These are phyloP conservation scores for Nephromyces sp. DNA, from an alignment of 169 alveolate genomes.

Conservation along the genomic window DNA sequence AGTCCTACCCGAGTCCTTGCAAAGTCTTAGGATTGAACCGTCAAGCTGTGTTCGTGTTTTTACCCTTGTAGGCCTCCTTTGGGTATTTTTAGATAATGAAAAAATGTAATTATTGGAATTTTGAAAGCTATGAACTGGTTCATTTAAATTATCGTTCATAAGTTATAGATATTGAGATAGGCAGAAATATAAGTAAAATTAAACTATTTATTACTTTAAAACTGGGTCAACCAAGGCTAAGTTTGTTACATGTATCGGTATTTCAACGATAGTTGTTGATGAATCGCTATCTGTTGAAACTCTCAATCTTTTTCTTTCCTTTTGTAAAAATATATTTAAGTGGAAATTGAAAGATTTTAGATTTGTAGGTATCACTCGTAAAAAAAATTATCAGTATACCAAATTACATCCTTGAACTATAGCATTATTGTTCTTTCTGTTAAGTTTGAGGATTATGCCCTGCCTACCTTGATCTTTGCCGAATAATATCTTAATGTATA, in stretches of 20 bases:
- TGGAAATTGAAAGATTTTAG: background rate
- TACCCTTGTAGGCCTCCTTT: slow-evolving; percentile 77
- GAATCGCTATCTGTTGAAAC: slow-evolving; percentile 53
- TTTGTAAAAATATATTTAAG: background rate
- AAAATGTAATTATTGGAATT: no score
- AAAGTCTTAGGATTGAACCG: slow-evolving; percentile 75
- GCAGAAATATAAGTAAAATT: no score
- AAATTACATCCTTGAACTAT: slow-evolving; percentile 75
- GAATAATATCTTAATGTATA: slow-evolving; percentile 53
- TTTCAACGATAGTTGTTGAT: slow-evolving; percentile 62
- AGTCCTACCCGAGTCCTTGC: slow-evolving; percentile 61
- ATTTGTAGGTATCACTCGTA: background rate
- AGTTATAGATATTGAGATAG: no score
- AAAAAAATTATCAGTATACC: slow-evolving; percentile 9
- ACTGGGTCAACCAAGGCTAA: slow-evolving; percentile 79
- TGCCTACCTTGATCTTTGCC: slow-evolving; percentile 68
- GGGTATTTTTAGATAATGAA: no score
- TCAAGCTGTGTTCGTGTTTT: slow-evolving; percentile 67
- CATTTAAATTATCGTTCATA: no score
- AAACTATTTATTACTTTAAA: slow-evolving; percentile 44
- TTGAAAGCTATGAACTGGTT: no score
- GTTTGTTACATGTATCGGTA: slow-evolving; percentile 79
- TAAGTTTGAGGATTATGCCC: slow-evolving; percentile 66
- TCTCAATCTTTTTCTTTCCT: slow-evolving; percentile 58
- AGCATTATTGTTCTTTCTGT: slow-evolving; percentile 59